Base-by-base conservation (phyloP, 352 stramenopile genomes). In the Pythium rhizo-oryzae region DNA sequence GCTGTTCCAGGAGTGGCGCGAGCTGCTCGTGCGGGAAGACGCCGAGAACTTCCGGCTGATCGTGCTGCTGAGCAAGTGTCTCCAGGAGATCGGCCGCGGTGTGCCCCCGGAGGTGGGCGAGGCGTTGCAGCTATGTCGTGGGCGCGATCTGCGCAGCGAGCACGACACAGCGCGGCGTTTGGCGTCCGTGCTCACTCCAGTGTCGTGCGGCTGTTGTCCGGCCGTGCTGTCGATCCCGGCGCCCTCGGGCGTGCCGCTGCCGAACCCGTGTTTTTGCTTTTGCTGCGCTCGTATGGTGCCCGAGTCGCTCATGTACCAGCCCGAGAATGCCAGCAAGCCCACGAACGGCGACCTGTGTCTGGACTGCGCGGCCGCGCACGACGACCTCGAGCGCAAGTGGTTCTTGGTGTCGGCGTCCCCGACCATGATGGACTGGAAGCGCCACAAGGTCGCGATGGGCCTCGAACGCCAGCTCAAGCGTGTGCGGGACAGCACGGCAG, bases 11-110 rank as follows among this genome's bases (percentile, higher is more conserved):
- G 56, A 62, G 43, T 62, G 56, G 56, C 56, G 13, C 1, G 56
- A 62, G 15, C 56, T 62, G 13, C 56, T 54, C 24, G 56, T 24
- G 28, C 24, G 56, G 9, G 24, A 53, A 54, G 41, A 62, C 25
- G 56, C 56, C 8, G 56, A 62, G 41, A 62, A 62, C n/a, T 53
- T 62, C 24, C 56, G 56, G 21, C 41, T 62, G 41, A 62, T 62
- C 25, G 56, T 62, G 19, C 43, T 62, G 37, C 41, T 62, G 24
- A 62, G 56, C 56, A 62, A 62, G 23, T 62, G 56, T 33, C 41
- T 62, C 15, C 56, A 62, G 25, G 56, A 53, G 23, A 33, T 62
- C 19, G 56, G 56, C 6, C 56, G 56, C 15, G 56, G 56, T 19
- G 37, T 62, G 13, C 56, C 56, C 7, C 13, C 41, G 8, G 56